phyloP scores from a whole-genome alignment of 106 monocot genomes.

The Dendrobium chrysotoxum region DNA sequence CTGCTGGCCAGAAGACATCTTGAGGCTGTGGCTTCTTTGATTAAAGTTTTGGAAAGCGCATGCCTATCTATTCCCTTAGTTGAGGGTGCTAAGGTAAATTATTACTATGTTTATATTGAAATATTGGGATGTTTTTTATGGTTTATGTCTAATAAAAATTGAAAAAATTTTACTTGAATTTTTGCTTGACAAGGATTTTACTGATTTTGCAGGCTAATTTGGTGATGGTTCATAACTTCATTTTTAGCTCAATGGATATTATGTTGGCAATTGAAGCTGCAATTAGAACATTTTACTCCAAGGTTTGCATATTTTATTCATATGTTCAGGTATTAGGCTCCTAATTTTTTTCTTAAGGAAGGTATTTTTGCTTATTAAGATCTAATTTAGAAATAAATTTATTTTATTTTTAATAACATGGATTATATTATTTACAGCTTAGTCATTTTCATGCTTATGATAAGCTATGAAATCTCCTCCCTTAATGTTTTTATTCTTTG shows the following conservation, averaged over 20 bases:
- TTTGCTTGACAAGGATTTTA: background rate
- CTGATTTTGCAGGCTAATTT: constrained; percentile 24
- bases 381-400: too few relatives aligned
- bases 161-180: background rate
- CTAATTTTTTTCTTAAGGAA: background rate
- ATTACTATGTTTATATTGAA: background rate
- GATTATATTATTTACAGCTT: too few relatives aligned
- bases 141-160: background rate
- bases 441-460: too few relatives aligned
- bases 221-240: constrained; percentile 17
- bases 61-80: constrained; percentile 2
- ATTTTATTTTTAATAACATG: too few relatives aligned
- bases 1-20: constrained; percentile 2
- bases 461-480: too few relatives aligned
- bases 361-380: too few relatives aligned
- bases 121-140: background rate
- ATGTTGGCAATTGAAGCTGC: constrained; percentile 36
- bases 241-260: constrained; percentile 21
- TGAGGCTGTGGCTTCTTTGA: constrained; percentile 4
- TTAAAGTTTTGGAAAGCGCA: constrained; percentile 3
- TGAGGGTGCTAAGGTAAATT: constrained; percentile 17
- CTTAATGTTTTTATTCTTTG: too few relatives aligned
- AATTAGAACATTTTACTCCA: constrained; percentile 28
- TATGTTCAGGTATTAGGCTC: background rate
- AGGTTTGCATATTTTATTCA: constrained; percentile 16